phyloP scores from a whole-genome alignment of 1,139 yeast genomes.

The Geotrichum macrosporum region DNA sequence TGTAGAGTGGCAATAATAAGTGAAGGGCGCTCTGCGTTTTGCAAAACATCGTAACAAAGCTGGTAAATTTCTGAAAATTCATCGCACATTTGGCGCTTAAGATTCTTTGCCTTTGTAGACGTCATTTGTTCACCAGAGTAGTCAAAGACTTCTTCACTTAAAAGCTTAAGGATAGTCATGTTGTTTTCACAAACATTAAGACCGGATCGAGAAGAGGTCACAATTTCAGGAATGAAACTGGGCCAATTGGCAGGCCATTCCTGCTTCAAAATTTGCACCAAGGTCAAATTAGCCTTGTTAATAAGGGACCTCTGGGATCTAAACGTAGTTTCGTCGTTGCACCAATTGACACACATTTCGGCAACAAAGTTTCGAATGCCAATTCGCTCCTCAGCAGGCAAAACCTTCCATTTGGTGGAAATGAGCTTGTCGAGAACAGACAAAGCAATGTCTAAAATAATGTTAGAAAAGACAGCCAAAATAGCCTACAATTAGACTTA shows the following conservation, averaged over 20 bases:
- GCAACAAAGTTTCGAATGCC: slow-evolving; percentile 93
- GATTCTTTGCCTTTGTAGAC: slow-evolving; percentile 81
- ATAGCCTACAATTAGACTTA: slow-evolving; percentile 15
- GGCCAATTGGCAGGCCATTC: slow-evolving; percentile 99
- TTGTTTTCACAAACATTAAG: slow-evolving; percentile 95
- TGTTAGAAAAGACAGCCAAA: not conserved
- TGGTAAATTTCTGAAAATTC: slow-evolving; percentile 93
- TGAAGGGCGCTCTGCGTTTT: slow-evolving; percentile 81
- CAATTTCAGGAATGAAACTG: slow-evolving; percentile 88
- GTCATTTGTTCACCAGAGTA: slow-evolving; percentile 93
- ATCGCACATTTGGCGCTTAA: slow-evolving; percentile 78
- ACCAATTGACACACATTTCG: slow-evolving; percentile 86
- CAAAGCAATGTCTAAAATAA: slow-evolving; percentile 57
- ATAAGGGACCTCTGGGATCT: slow-evolving; percentile 74
- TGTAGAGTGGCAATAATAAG: slow-evolving; percentile 80
- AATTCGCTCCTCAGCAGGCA: slow-evolving; percentile 73
- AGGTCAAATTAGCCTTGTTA: slow-evolving; percentile 87
- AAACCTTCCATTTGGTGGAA: slow-evolving; percentile 87
- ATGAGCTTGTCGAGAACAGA: slow-evolving; percentile 86
- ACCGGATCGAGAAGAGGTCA: slow-evolving; percentile 75
- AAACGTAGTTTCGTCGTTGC: slow-evolving; percentile 79
- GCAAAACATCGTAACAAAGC: slow-evolving; percentile 87
- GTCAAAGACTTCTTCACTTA: slow-evolving; percentile 95
- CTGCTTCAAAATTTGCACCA: slow-evolving; percentile 89
- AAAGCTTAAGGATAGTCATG: slow-evolving; percentile 82